A percentile compares a stretch with the other conserved stretches of the same genome.
These are phyloP conservation scores for Zoysia pacifica DNA, from an alignment of 176 grass and related monocot species.

Conservation along the genomic window DNA sequence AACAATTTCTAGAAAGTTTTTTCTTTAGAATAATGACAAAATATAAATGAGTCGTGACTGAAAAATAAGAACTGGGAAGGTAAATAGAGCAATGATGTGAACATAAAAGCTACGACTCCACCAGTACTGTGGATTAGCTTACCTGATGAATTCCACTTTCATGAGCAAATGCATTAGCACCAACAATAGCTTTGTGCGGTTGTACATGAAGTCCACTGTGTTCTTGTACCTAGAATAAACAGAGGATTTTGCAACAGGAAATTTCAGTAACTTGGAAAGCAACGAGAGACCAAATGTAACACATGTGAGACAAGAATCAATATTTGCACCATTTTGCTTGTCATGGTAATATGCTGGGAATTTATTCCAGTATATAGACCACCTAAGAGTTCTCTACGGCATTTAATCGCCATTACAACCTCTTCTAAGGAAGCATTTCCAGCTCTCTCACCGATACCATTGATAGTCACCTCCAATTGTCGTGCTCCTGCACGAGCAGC, in stretches of 20 bases:
- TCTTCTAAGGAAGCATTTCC: slow-evolving; percentile 99
- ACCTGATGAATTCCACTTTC: slow-evolving; percentile 99
- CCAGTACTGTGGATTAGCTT: slow-evolving; percentile 11
- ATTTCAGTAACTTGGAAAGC: neutral
- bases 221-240: slow-evolving; percentile 80
- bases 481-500: slow-evolving; percentile 83
- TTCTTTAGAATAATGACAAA: neutral
- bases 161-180: slow-evolving; percentile 99
- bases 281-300: neutral
- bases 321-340: slow-evolving; percentile 84
- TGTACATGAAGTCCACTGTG: slow-evolving; percentile 89
- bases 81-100: neutral
- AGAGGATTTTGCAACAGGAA: slow-evolving; percentile 16
- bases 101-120: slow-evolving; percentile 6
- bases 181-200: slow-evolving; percentile 98
- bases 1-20: neutral
- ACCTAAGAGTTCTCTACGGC: slow-evolving; percentile 69
- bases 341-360: slow-evolving; percentile 76
- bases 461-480: slow-evolving; percentile 95
- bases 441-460: slow-evolving; percentile 97
- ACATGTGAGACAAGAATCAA: slow-evolving; percentile 10
- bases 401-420: slow-evolving; percentile 95
- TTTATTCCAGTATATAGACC: slow-evolving; percentile 93
- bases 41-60: neutral
- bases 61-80: too few species aligned